Conservation (phyloP, 352 stramenopile genomes). For the Plasmopara halstedii region DNA sequence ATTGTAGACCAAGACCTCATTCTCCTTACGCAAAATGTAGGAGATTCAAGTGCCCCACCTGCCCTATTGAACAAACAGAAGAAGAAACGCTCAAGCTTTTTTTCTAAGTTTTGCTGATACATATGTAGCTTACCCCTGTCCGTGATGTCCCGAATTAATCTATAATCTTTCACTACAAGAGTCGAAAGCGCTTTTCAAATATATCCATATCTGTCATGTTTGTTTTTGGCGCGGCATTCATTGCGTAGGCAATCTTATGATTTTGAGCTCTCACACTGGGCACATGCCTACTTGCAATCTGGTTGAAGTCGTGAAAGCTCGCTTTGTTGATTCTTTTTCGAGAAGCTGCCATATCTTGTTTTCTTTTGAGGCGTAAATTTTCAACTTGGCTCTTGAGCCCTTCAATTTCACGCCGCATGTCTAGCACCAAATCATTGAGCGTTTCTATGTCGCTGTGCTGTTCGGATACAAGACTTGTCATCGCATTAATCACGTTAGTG, state of each 20-base stretch:
- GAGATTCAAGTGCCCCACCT: slow-evolving; percentile 85
- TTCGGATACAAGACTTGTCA: slow-evolving; percentile 36
- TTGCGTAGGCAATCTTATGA: slow-evolving; percentile 2
- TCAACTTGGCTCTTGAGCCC: slow-evolving; percentile 15
- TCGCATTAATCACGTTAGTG: slow-evolving; percentile 33
- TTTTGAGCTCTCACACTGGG: slow-evolving; percentile 1
- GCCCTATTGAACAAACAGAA: slow-evolving; percentile 73
- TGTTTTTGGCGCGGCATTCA: slow-evolving; percentile 8
- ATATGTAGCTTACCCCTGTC: slow-evolving; percentile 10
- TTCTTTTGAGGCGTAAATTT: slow-evolving; percentile 10
- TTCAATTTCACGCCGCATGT: slow-evolving; percentile 17
- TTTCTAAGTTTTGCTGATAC: slow-evolving; percentile 54
- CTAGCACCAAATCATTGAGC: slow-evolving; percentile 10
- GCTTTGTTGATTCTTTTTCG: not conserved
- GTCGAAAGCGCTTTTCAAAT: slow-evolving; percentile 31
- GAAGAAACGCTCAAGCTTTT: slow-evolving; percentile 67
- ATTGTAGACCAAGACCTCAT: not conserved
- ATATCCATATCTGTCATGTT: slow-evolving; percentile 29
- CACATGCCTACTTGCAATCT: not conserved
- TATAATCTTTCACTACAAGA: slow-evolving; percentile 10
- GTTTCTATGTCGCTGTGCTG: slow-evolving; percentile 28
- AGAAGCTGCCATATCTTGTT: slow-evolving; percentile 1
- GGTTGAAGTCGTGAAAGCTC: not conserved
- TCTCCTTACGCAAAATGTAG: slow-evolving; percentile 10
- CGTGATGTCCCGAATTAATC: slow-evolving; percentile 6